Evolutionary conservation across 495 filamentous ascomycete species (phyloP), one percentile per base, ranked within the genome.

Genomic region (Lophiostoma macrostomum): DNA sequence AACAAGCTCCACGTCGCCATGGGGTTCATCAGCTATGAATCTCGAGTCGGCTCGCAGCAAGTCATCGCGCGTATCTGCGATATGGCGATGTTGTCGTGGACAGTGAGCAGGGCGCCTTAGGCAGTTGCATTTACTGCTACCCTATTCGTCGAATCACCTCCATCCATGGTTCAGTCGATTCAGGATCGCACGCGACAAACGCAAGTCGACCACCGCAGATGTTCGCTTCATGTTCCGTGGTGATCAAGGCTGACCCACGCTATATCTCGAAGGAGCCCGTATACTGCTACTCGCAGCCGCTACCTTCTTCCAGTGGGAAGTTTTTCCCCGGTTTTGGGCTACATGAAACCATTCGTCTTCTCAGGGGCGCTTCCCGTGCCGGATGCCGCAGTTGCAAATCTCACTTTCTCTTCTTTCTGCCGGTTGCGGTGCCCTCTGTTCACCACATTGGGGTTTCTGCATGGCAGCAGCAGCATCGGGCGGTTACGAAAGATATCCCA

Each of bases 1-100:
- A 83, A 78, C 50, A 88, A 86, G 69, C 76, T 95, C 14, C 78
- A 80, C 10, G 85, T 95, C 19, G 90, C 90, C 5, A 84, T 87
- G 65, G 82, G 80, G 60, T 94, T 95, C 68, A 80, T 95, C 30
- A 82, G 84, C 51, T 79, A 85, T 48, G 84, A 95, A 67, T 79
- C 84, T 28, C 73, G 51, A 8, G 45, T 28, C 24, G 51, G 60
- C 22, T 41, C 52, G 32, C 56, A 59, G 39, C 60, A 66, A 40
- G 63, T 64, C 49, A 56, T 53, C 22, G 34, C 47, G 10, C 53
- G 63, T 12, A 44, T 66, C 19, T 66, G 60, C 46, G 63, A 59
- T 28, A 63, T 66, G 60, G 63, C 53, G 12, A 49, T 59, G 50
- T 41, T 56, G 12, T 60, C 55, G 0, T 65, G 62, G 62, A 50